Evolutionary conservation across 2,329 filamentous ascomycete species (phyloP), one percentile per base, ranked within the genome.

Genomic region (Monosporascus cannonballus): DNA sequence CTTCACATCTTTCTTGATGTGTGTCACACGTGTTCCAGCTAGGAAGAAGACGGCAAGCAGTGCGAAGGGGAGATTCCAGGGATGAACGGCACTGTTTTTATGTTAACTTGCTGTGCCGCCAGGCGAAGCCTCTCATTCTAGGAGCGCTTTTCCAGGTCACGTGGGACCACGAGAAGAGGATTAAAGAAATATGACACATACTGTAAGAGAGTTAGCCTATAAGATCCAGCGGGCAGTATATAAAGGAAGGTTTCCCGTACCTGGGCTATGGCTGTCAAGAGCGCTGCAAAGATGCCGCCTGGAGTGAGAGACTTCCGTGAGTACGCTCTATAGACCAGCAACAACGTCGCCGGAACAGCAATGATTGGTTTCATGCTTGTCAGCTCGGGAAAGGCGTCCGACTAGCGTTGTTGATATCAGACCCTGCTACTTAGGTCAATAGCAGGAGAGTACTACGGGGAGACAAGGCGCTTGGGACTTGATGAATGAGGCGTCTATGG

Each of bases 1-100:
- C 73, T 99, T 99, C 64, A 91, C 76, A 59, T 89, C 80, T 67
- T 96, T 86, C 70, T 97, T 96, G 63, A 96, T 79, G 74, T 93
- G 92, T 1, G 93, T 96, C 1, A 86, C 91, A 49, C 84, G 77
- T 1, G 88, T 96, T 1, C 91, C 94, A 4, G 87, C 84, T 3
- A 96, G 74, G 71, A 96, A 97, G 75, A 97, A 97, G 37, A 91
- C 81, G 48, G 81, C 80, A 2, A 97, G 78, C 11, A 96, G 78
- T 27, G 81, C 81, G 72, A 96, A 95, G n/a, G 90, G 92, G n/a
- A 92, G 76, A 55, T 89, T 89, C 86, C 90, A 96, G 3, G 93
- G 93, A 70, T 97, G 92, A n/a, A 92, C 73, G 17, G 91, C 90
- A 46, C 42, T 46, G 42, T 24, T 15, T 34, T 17, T n/a, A 27